Evolutionary conservation across 805 yeast species (phyloP), one percentile per base, ranked within the genome.

Genomic region (Candida suzukii): DNA sequence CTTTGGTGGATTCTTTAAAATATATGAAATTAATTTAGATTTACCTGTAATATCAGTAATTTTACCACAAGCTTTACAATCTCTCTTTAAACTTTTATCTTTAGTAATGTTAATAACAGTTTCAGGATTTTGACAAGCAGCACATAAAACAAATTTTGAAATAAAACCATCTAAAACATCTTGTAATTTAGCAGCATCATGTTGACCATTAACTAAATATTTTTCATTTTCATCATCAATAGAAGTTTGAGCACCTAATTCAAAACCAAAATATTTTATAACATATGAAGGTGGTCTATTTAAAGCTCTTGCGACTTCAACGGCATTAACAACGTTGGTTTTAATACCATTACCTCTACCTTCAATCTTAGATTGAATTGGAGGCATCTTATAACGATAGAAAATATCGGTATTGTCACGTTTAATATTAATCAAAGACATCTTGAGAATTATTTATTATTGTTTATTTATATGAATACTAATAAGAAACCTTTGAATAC

Each of bases 341-440:
- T 88, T 90, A 68, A 93, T 93, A 80, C 99, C 99, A 70, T 93
- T 93, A 71, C 99, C 99, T 63, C 96, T 79, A 66, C 99, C 99
- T 71, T 93, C 98, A 51, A 87, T 87, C 75, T 93, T 93, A 53
- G 96, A 86, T 69, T 86, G 95, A 67, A 93, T 83, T 34, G 95
- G 84, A 61, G 99, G 99, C 99, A 93, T 93, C 73, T 93, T 93
- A 69, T 93, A 93, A 73, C 99, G 96, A 80, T 93, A 93, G 66
- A 93, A 93, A 35, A 97, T 97, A 71, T 93, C 99, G 58, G 84
- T 80, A 73, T 91, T 93, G 60, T 88, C 96, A 73, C 99, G 88
- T 66, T 95, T 83, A 57, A 93, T 91, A 67, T 93, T 91, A 60
- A 91, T 83, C 53, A 80, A 71, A 42, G 96, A 84, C 96, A 88